phyloP scores from a whole-genome alignment of 1,284 basidiomycete species.

The Dichomitus squalens region DNA sequence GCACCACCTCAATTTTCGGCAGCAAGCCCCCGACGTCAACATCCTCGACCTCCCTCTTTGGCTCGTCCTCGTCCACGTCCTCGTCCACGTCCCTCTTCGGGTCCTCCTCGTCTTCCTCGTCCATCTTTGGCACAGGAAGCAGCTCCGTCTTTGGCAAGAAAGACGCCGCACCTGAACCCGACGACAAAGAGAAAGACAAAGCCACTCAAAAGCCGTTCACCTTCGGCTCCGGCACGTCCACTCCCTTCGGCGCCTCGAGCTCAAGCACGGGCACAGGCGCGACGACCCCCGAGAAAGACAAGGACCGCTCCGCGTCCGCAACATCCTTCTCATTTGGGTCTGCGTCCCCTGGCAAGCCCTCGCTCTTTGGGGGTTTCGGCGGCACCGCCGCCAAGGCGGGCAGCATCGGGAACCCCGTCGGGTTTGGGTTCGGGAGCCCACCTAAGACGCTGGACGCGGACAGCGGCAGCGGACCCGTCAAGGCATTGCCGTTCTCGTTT shows the following conservation, averaged over 20 bases:
- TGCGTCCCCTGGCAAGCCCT: constrained; percentile 15
- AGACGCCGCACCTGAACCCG: background rate
- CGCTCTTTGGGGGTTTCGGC: constrained; percentile 16
- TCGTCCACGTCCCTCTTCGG: constrained; percentile 14
- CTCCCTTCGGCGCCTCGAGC: constrained; percentile 5
- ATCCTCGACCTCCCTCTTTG: constrained; percentile 12
- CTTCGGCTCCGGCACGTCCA: constrained; percentile 10
- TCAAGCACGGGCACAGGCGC: constrained; percentile 2
- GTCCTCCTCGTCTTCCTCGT: constrained; percentile 15
- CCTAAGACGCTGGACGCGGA: constrained; percentile 34
- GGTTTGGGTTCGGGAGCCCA: constrained; percentile 55
- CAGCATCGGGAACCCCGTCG: constrained; percentile 60
- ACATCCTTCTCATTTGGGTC: constrained; percentile 30
- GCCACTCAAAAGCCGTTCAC: constrained; percentile 8
- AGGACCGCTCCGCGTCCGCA: background rate
- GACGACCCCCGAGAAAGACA: constrained; percentile 22
- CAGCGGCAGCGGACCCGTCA: constrained; percentile 21
- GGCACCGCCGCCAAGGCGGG: constrained; percentile 32
- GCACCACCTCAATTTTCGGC: constrained; percentile 1
- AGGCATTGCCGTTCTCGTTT: constrained; percentile 33
- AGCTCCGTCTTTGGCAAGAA: constrained; percentile 9
- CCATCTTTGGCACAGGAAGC: constrained; percentile 8
- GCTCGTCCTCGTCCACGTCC: constrained; percentile 2
- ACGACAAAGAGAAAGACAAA: constrained; percentile 21
- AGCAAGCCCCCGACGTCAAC: background rate